Evolutionary conservation across 495 filamentous ascomycete genomes (phyloP), one percentile per base, ranked within the genome.

Genomic region (Penicillium samsonianum): DNA sequence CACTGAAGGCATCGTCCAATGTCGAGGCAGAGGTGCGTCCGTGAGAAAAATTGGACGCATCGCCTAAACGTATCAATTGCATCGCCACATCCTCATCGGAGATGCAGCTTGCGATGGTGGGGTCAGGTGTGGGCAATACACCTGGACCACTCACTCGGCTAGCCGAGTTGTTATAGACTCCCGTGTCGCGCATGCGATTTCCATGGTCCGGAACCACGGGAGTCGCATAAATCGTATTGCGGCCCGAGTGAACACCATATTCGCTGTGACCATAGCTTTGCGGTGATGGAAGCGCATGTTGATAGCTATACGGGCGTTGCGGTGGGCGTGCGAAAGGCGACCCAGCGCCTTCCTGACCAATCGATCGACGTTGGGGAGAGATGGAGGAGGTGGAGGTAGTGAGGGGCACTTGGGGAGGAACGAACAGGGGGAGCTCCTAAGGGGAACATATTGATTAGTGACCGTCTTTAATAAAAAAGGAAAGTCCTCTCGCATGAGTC

Each of bases 11-110:
- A 73, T 98, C 95, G 67, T 96, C 94, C 35, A 92, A 74, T 19
- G 94, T 96, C 6, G 94, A 96, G n/a, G 90, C 89, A 7, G 92
- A 97, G 4, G 91, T 91, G 65, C 92, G 89, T 43, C 89, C 90
- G 62, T 92, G 87, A 14, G 91, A 93, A 61, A 92, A 86, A 64
- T 93, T 92, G 30, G 91, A 91, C 61, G 90, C 86, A 66, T 95
- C 90, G n/a, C 93, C 91, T 50, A 98, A 80, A 58, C 91, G 87
- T 84, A 98, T 97, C 61, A 98, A 80, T 70, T 97, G 92, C 67
- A 96, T 84, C 47, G 94, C 94, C 63, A 96, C 94, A 73, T 98
- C 95, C 69, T 98, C 94, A 69, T 98, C 94, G 4, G 93, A 98
- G 67, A 97, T 92, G 64, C 88, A 93, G 75, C 92, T 97, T 35